A percentile compares a stretch with the other conserved stretches of the same genome.
phyloP scores from a whole-genome alignment of 495 filamentous ascomycete species.

The Talaromyces stipitatus region DNA sequence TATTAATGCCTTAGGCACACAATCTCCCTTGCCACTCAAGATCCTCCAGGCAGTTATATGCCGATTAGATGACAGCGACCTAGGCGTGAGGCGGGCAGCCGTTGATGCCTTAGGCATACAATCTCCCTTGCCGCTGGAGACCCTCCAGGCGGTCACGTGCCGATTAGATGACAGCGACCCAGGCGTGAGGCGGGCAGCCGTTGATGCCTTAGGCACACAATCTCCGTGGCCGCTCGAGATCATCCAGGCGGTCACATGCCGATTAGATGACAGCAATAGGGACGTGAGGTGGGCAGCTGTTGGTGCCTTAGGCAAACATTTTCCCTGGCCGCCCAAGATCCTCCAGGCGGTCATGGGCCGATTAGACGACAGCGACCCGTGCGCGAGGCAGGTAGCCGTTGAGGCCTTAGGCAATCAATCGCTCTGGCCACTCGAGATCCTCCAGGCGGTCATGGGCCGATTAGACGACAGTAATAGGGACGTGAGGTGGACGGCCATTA shows the following conservation, averaged over 20 bases:
- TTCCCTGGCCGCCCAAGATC: no score
- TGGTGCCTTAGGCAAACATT: no score
- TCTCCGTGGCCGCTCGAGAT: no score
- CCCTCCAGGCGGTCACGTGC: not conserved
- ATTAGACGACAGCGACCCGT: no score
- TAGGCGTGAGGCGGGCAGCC: no score
- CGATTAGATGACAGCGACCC: no score
- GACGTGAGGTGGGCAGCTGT: no score
- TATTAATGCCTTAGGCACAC: not conserved
- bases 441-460: not conserved
- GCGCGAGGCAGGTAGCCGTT: not conserved
- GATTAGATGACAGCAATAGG: no score
- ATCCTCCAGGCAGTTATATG: not conserved
- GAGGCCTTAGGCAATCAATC: not conserved
- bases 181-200: no score
- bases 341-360: no score
- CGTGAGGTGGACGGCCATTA: not conserved
- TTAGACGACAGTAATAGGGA: not conserved
- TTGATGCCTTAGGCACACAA: no score
- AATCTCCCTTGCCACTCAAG: not conserved
- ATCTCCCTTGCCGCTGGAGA: not conserved
- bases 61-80: not conserved
- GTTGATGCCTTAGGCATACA: not conserved
- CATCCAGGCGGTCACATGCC: no score
- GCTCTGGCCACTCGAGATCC: not conserved